Base-by-base conservation (phyloP, 228 moss, liverwort and hornwort species). In the Sphagnum magellanicum region DNA sequence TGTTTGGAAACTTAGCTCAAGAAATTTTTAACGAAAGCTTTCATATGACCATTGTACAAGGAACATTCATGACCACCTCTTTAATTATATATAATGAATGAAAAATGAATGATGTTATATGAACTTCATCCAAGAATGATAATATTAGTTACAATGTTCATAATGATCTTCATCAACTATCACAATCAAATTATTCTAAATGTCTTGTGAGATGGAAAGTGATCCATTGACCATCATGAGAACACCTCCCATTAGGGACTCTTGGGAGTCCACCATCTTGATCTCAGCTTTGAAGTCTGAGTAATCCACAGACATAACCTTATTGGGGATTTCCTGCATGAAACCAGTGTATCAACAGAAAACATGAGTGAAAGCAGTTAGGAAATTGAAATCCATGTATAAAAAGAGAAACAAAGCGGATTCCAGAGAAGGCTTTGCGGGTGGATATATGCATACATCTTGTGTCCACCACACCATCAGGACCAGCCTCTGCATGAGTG, bases 401-500 rank as follows among this genome's bases (percentile, higher is more conserved):
- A 51, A 5, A 50, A 10, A 13, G 9, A 14, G 16, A 50, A 67
- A 67, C 50, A 11, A 53, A 52, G 32, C 32, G 3, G 32, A 32
- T 32, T 4, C 14, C 67, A 55, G 55, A 55, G 55, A 53, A 49
- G 17, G 50, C 8, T 12, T 49, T 55, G 9, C 8, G 3, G 8
- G 55, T 8, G 8, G 8, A 12, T 55, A 12, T 8, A 8, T 69
- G 9, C 88, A 85, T 66, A 97, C 93, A 66, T 60, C 48, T 4
- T 91, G 91, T 1, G 87, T 98, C 90, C 3, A 98, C 89, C 0
- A 80, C 80, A 50, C 98, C 98, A 74, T 83, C 90, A 0, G 90
- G 78, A 15, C 98, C 98, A 6, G 93, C 98, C 74, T 98, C 98
- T 4, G 98, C 98, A 10, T 93, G 83, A 12, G 98, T 93, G 16